phyloP scores from a whole-genome alignment of 352 stramenopile genomes.

The Phytophthora meadii region DNA sequence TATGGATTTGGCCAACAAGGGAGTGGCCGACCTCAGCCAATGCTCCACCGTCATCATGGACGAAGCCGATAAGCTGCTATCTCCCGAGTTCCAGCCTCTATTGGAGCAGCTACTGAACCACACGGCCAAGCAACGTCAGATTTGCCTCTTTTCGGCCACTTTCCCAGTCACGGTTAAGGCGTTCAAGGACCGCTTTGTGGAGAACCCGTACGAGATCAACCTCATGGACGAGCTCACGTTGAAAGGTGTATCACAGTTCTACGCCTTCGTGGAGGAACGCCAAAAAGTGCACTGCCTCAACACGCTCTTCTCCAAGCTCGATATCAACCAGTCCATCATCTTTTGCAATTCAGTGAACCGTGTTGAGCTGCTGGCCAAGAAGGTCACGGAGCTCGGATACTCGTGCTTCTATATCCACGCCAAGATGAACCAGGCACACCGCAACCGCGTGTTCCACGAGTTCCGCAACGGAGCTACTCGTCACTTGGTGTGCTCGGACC shows the following conservation, averaged over 20 bases:
- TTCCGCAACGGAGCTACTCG: conserved; percentile 98
- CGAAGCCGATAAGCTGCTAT: conserved; percentile 99
- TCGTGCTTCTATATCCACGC: conserved; percentile 99
- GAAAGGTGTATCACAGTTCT: conserved; percentile 99
- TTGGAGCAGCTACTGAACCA: conserved; percentile 98
- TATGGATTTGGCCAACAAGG: conserved; percentile 98
- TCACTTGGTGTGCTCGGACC: conserved; percentile 98
- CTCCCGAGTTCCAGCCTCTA: conserved; percentile 97
- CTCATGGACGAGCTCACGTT: conserved; percentile 99
- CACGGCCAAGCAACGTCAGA: conserved; percentile 95
- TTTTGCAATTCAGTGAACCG: conserved; percentile 99
- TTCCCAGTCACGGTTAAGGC: conserved; percentile 99
- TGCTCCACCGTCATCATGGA: conserved; percentile 99
- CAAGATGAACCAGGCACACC: conserved; percentile 99
- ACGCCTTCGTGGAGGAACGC: conserved; percentile 99
- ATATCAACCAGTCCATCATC: conserved; percentile 99
- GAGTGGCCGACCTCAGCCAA: conserved; percentile 96
- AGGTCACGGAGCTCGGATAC: conserved; percentile 99
- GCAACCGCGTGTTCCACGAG: conserved; percentile 99
- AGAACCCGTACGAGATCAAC: conserved; percentile 99
- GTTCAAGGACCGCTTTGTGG: conserved; percentile 99
- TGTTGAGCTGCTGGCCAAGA: conserved; percentile 99
- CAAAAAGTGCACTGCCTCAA: conserved; percentile 99
- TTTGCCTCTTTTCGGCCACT: conserved; percentile 99
- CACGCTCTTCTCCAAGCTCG: conserved; percentile 99